Conservation (phyloP, 331 rosid species). For the Malus hybrid region DNA sequence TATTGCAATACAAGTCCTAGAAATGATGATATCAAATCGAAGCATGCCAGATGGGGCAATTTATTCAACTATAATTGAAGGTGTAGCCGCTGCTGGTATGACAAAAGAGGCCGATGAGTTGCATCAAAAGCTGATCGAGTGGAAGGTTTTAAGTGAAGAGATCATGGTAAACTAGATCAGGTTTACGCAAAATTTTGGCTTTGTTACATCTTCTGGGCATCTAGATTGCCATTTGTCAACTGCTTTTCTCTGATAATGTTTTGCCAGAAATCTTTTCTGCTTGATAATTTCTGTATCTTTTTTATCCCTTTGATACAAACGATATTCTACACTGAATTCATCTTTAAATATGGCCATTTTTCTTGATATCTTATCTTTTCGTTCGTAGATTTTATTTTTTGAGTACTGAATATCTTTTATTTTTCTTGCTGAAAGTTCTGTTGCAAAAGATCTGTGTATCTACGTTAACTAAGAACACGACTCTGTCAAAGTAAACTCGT, state of each 20-base stretch:
- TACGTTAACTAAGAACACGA: background rate
- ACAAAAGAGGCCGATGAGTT: conserved; percentile 60
- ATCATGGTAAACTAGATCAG: conserved; percentile 23
- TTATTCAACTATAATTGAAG: conserved; percentile 45
- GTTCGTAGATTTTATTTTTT: too few relatives aligned
- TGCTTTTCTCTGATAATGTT: background rate
- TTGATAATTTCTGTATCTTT: background rate
- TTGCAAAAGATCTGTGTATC: background rate
- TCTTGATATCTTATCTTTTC: background rate
- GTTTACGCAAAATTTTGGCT: conserved; percentile 22
- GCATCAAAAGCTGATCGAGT: conserved; percentile 47
- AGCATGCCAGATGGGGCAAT: conserved; percentile 46
- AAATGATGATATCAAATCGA: conserved; percentile 53
- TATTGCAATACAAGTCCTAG: conserved; percentile 65
- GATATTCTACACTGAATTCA: background rate
- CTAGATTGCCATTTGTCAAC: conserved; percentile 1
- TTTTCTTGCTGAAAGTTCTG: background rate
- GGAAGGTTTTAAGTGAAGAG: conserved; percentile 44
- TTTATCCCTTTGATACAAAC: background rate
- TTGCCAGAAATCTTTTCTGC: background rate
- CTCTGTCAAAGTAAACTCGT: background rate
- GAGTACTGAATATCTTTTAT: too few relatives aligned
- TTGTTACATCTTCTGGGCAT: conserved; percentile 9
- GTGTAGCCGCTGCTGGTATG: conserved; percentile 74
- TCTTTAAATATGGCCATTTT: background rate